Percentiles rank a stretch among this genome's conserved stretches.
phyloP scores from a whole-genome alignment of 495 filamentous ascomycete genomes.

The Xylaria sp. region DNA sequence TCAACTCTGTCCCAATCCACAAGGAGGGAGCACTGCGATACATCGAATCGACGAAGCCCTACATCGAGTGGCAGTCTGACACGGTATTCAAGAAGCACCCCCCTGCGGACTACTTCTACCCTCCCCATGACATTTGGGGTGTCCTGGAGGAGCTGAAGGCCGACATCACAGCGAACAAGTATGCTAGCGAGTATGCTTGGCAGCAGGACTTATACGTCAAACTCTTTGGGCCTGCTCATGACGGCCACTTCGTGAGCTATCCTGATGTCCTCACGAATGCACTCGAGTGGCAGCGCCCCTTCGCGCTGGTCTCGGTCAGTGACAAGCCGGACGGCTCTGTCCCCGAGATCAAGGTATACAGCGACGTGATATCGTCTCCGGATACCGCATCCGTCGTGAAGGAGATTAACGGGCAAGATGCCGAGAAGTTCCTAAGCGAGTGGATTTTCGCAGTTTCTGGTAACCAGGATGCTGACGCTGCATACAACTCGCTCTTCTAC shows the following conservation, averaged over 20 bases:
- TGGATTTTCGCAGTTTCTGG: constrained; percentile 40
- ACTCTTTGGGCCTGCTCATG: constrained; percentile 50
- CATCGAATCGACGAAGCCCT: constrained; percentile 50
- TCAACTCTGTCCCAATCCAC: constrained; percentile 53
- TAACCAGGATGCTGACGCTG: constrained; percentile 55
- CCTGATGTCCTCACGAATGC: constrained; percentile 50
- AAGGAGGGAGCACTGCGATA: constrained; percentile 48
- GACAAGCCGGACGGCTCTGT: constrained; percentile 43
- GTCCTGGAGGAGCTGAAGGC: constrained; percentile 45
- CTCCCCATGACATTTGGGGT: constrained; percentile 53
- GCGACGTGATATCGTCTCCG: constrained; percentile 38
- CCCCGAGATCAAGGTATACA: constrained; percentile 49
- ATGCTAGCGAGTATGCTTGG: constrained; percentile 52
- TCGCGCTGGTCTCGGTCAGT: constrained; percentile 48
- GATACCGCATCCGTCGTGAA: constrained; percentile 37
- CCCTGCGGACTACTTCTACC: constrained; percentile 51
- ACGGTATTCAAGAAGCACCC: constrained; percentile 50
- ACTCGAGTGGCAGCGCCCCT: constrained; percentile 44
- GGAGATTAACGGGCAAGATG: constrained; percentile 49
- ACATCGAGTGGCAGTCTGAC: constrained; percentile 55
- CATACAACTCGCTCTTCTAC: constrained; percentile 57
- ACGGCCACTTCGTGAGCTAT: constrained; percentile 54
- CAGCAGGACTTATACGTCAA: constrained; percentile 46
- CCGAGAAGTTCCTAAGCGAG: constrained; percentile 41
- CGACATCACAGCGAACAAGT: constrained; percentile 46